Evolutionary conservation across 2,329 filamentous ascomycete genomes (phyloP).

Genomic region (Zalaria sp.): DNA sequence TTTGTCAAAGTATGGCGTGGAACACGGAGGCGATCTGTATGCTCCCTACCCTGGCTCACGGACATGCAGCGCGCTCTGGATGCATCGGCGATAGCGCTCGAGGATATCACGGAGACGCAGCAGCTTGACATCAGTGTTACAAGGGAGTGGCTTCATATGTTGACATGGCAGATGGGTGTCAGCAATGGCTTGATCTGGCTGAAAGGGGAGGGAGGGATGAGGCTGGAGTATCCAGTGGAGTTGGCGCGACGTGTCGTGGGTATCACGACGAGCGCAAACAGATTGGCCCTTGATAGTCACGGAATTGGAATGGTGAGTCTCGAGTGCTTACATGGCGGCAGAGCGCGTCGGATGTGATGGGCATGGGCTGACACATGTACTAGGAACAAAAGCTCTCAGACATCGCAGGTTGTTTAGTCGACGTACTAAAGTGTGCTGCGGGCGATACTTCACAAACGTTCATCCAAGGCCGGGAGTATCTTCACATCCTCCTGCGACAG

Average conservation of each 20-base stretch:
- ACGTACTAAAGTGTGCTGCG: slow-evolving; percentile 20
- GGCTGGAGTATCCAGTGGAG: slow-evolving; percentile 22
- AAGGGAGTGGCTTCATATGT: slow-evolving; percentile 20
- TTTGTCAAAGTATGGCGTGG: slow-evolving; percentile 21
- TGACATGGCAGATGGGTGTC: slow-evolving; percentile 24
- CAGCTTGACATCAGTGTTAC: slow-evolving; percentile 19
- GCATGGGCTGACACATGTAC: slow-evolving; percentile 4
- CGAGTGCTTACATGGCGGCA: not conserved
- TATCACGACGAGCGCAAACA: slow-evolving; percentile 15
- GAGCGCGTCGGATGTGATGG: not conserved
- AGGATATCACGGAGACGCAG: slow-evolving; percentile 18
- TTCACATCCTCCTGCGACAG: slow-evolving; percentile 16
- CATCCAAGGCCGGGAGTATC: slow-evolving; percentile 18
- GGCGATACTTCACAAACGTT: slow-evolving; percentile 18
- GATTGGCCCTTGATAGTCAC: slow-evolving; percentile 17
- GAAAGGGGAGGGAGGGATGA: slow-evolving; percentile 18
- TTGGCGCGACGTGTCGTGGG: slow-evolving; percentile 18
- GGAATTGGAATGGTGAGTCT: slow-evolving; percentile 21
- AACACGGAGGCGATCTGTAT: slow-evolving; percentile 16
- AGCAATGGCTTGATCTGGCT: slow-evolving; percentile 21
- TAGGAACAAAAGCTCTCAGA: slow-evolving; percentile 22
- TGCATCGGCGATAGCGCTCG: slow-evolving; percentile 13
- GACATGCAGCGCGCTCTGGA: slow-evolving; percentile 20
- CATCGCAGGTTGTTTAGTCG: slow-evolving; percentile 20
- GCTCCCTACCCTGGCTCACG: slow-evolving; percentile 19